Evolutionary conservation across 805 yeast species (phyloP).

Genomic region (Geotrichum ghanense): DNA sequence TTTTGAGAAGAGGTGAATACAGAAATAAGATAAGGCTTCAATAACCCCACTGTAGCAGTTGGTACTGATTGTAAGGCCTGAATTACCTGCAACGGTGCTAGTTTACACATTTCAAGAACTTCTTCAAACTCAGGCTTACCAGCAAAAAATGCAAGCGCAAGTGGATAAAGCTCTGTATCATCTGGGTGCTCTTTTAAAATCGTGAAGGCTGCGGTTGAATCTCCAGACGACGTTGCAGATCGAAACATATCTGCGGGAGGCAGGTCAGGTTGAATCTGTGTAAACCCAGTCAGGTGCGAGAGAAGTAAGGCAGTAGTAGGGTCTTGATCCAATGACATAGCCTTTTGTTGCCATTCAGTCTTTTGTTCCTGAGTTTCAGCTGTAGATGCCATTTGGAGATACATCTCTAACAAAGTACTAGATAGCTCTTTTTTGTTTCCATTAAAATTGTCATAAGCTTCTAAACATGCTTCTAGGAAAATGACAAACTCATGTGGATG

Average conservation of each 20-base stretch:
- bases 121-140: conserved; percentile 38
- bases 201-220: conserved; percentile 44
- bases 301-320: conserved; percentile 42
- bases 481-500: conserved; percentile 84
- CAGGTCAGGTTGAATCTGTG: conserved; percentile 25
- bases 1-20: conserved; percentile 46
- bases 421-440: conserved; percentile 71
- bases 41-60: conserved; percentile 57
- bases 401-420: conserved; percentile 74
- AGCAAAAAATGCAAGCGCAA: conserved; percentile 53
- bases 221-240: conserved; percentile 45
- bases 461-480: conserved; percentile 83
- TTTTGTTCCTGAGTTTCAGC: conserved; percentile 28
- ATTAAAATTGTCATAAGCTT: conserved; percentile 63
- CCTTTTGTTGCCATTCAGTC: conserved; percentile 54
- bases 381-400: conserved; percentile 45
- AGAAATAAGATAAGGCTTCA: conserved; percentile 56
- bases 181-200: conserved; percentile 51
- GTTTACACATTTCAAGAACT: conserved; percentile 44
- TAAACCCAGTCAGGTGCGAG: conserved; percentile 36
- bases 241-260: conserved; percentile 57
- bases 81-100: conserved; percentile 71
- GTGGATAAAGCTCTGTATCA: conserved; percentile 48
- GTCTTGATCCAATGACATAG: conserved; percentile 43
- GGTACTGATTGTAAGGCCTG: conserved; percentile 52